These are phyloP conservation scores for Metschnikowia similis DNA, from an alignment of 805 yeast species.

Conservation along the genomic window DNA sequence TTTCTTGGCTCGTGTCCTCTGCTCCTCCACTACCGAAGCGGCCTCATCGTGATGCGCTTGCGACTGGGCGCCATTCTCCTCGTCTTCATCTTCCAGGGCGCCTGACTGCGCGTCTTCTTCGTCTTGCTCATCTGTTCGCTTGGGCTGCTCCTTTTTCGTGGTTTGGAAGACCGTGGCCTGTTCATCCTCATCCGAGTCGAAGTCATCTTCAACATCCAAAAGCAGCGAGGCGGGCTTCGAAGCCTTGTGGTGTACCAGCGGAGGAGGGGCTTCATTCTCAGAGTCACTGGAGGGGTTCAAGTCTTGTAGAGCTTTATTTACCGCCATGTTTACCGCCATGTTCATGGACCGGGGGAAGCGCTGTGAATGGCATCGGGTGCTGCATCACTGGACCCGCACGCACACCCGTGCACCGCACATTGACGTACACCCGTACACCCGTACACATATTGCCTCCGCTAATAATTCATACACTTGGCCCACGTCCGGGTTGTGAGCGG, in stretches of 20 bases:
- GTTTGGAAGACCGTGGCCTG: slow-evolving; percentile 13
- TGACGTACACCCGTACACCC: background rate
- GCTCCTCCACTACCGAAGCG: slow-evolving; percentile 14
- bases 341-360: background rate
- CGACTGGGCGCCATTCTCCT: background rate
- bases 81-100: background rate
- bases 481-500: no score
- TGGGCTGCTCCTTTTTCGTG: slow-evolving; percentile 5
- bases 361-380: background rate
- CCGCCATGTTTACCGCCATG: slow-evolving; percentile 9
- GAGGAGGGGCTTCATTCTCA: background rate
- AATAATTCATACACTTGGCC: no score
- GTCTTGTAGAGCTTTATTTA: slow-evolving; percentile 8
- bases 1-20: slow-evolving; percentile 24
- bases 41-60: slow-evolving; percentile 11
- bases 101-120: background rate
- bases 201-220: slow-evolving; percentile 12
- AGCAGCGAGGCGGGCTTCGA: background rate
- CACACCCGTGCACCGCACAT: background rate
- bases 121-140: slow-evolving; percentile 1
- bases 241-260: background rate
- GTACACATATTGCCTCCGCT: background rate
- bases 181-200: slow-evolving; percentile 13
- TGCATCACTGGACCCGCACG: background rate
- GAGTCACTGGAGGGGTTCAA: slow-evolving; percentile 2